Conservation (phyloP, 352 stramenopile species). For the Phytophthora tubulina region DNA sequence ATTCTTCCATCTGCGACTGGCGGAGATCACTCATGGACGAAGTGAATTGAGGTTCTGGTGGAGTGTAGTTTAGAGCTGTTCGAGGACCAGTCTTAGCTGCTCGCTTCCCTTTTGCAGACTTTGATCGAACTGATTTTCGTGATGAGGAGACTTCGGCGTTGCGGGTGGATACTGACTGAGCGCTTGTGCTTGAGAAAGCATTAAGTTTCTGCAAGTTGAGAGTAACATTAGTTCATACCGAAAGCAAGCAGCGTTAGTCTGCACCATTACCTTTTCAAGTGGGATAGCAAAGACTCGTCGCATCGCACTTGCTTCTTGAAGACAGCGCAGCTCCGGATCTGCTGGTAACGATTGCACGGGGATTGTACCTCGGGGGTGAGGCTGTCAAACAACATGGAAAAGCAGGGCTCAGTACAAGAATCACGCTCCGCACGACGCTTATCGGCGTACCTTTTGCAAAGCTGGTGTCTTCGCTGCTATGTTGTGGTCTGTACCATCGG, state of each 20-base stretch:
- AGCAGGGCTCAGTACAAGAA: not conserved
- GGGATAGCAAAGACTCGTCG: slow-evolving; percentile 41
- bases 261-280: slow-evolving; percentile 22
- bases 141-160: slow-evolving; percentile 14
- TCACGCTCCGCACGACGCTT: no score
- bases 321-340: slow-evolving; percentile 66
- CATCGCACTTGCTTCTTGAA: slow-evolving; percentile 51
- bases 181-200: not conserved
- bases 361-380: slow-evolving; percentile 57
- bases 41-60: slow-evolving; percentile 6
- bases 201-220: not conserved
- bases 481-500: slow-evolving; percentile 2
- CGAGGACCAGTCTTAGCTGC: not conserved
- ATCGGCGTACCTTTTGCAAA: slow-evolving; percentile 23
- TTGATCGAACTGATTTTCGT: slow-evolving; percentile 19
- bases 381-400: slow-evolving; percentile 21
- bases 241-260: not conserved
- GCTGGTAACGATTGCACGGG: slow-evolving; percentile 48
- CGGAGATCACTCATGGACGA: slow-evolving; percentile 66
- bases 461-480: not conserved
- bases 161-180: not conserved
- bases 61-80: not conserved
- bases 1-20: slow-evolving; percentile 59
- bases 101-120: slow-evolving; percentile 25
- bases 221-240: not conserved